A percentile compares a stretch with the other conserved stretches of the same genome.
Conservation (phyloP, 148 eudicot genomes). For the Simmondsia chinensis region DNA sequence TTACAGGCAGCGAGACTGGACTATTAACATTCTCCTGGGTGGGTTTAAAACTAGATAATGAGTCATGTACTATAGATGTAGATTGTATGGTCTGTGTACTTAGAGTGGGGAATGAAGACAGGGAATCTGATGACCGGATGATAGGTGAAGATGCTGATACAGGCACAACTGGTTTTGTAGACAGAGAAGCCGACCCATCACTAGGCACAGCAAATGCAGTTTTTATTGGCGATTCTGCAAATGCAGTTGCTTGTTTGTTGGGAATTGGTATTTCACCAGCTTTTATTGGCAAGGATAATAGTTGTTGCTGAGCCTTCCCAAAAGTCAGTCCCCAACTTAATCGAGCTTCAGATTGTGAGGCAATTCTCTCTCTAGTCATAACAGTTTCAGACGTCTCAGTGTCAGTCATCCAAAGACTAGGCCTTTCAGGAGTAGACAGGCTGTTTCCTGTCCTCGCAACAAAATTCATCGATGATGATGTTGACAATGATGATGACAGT, state of each 20-base stretch:
- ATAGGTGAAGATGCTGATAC: conserved; percentile 14
- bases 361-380: conserved; percentile 11
- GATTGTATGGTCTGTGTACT: conserved; percentile 15
- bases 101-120: conserved; percentile 20
- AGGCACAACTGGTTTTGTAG: conserved; percentile 14
- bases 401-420: conserved; percentile 7
- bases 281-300: conserved; percentile 16
- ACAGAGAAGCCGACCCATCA: conserved; percentile 8
- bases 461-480: conserved; percentile 13
- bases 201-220: conserved; percentile 11
- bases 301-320: conserved; percentile 13
- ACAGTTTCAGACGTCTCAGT: conserved; percentile 13
- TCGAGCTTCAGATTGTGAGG: conserved; percentile 9
- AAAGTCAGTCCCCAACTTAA: conserved; percentile 14
- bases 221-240: conserved; percentile 12
- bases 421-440: conserved; percentile 16
- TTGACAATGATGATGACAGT: background rate
- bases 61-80: conserved; percentile 8
- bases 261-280: conserved; percentile 18
- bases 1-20: conserved; percentile 17
- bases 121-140: conserved; percentile 10
- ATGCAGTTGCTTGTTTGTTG: conserved; percentile 12
- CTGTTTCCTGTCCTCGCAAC: conserved; percentile 12
- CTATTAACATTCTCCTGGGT: conserved; percentile 21
- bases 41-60: conserved; percentile 14